These are phyloP conservation scores for Coleophoma cylindrospora DNA, from an alignment of 2,329 filamentous ascomycete species.

Conservation along the genomic window DNA sequence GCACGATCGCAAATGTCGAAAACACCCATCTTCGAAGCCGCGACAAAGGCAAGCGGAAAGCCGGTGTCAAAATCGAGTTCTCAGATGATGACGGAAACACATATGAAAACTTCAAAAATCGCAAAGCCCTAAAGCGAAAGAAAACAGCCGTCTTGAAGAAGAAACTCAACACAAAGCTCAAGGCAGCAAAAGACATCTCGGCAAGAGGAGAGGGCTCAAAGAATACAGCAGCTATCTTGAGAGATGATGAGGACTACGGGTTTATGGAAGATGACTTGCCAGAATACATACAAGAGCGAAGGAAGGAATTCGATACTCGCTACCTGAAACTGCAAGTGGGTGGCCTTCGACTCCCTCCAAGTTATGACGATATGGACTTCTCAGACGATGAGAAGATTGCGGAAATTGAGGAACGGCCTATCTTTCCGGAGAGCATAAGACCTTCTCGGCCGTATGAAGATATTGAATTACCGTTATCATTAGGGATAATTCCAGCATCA, in stretches of 20 bases:
- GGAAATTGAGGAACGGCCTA: slow-evolving; percentile 63
- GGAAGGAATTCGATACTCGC: slow-evolving; percentile 62
- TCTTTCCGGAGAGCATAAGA: slow-evolving; percentile 55
- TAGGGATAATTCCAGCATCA: slow-evolving; percentile 77
- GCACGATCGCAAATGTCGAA: slow-evolving; percentile 4
- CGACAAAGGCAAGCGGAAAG: slow-evolving; percentile 12
- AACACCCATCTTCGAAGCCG: slow-evolving; percentile 5
- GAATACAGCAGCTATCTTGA: slow-evolving; percentile 19
- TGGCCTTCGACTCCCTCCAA: slow-evolving; percentile 72
- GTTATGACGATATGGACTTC: slow-evolving; percentile 71
- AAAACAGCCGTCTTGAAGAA: slow-evolving; percentile 41
- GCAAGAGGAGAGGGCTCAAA: slow-evolving; percentile 18
- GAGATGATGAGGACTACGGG: slow-evolving; percentile 21
- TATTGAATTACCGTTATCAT: slow-evolving; percentile 68
- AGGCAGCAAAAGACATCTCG: slow-evolving; percentile 25
- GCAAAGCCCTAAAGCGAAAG: slow-evolving; percentile 48
- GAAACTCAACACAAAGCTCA: slow-evolving; percentile 36
- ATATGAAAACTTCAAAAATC: slow-evolving; percentile 61
- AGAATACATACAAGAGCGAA: slow-evolving; percentile 66
- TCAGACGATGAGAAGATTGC: slow-evolving; percentile 63
- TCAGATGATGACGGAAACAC: slow-evolving; percentile 51
- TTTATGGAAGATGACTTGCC: slow-evolving; percentile 44
- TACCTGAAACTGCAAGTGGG: slow-evolving; percentile 55
- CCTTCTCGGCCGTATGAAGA: slow-evolving; percentile 69
- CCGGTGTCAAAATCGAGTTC: slow-evolving; percentile 39